Evolutionary conservation across 768 basidiomycete genomes (phyloP), one percentile per base, ranked within the genome.

Genomic region (Xerocomellus intermedius): DNA sequence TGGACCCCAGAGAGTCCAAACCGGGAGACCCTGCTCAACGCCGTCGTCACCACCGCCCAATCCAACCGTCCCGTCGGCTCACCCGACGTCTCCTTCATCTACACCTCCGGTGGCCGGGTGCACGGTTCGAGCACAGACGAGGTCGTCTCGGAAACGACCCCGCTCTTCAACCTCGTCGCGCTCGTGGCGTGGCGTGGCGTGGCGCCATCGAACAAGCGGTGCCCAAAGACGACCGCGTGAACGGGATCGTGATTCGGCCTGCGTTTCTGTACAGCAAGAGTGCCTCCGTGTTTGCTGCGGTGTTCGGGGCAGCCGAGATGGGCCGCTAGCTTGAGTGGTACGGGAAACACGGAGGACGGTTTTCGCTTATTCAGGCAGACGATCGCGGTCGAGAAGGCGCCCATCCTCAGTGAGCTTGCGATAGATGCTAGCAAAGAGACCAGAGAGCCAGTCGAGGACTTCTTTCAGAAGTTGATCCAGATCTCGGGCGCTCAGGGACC

Each of bases 1-100:
- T 84, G 1, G 82, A 80, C 21, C 80, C 78, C 49, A 89, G 66
- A 1, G 86, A 88, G 60, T 88, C 85, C 21, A 88, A 67, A 4
- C 87, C 86, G 14, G 87, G 72, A 0, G 71, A 48, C 53, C 17
- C 45, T 70, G 4, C 56, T 65, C 22, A 48, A 59, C 6, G 62
- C 59, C 3, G 42, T 62, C 7, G 58, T 52, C 4, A 56, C 62
- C 32, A 41, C 54, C 28, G 63, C 69, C 4, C 28, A 57, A 19
- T 48, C 54, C 16, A 36, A 57, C 6, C 64, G 64, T 26, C 66
- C 62, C 0, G n/a, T 33, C 4, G 57, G 56, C 5, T 56, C 62
- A 1, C 63, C 70, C 21, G 72, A 74, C 50, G 28, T 72, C 7
- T 61, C 68, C 4, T 73, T 63, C 52, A 70, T 74, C 50, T 69